Evolutionary conservation across 306 rosid genomes (phyloP), one percentile per base, ranked within the genome.

Genomic region (Ziziphus jujuba): DNA sequence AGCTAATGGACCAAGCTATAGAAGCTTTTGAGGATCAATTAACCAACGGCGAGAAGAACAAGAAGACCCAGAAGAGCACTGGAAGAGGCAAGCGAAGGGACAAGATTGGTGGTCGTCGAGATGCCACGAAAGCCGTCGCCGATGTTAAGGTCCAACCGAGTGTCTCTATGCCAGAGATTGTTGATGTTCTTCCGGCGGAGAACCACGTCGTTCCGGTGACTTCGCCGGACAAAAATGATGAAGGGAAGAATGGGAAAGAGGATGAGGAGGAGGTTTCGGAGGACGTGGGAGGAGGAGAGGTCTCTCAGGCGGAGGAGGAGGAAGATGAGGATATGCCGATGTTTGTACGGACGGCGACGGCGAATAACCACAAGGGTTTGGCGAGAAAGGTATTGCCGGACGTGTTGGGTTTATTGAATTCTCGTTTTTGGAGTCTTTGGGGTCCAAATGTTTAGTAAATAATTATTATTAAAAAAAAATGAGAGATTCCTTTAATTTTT

Each of bases 361-460:
- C 63, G 78, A 72, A 24, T 77, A 76, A 15, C 69, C 75, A 79
- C 77, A 79, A 73, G 79, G 92, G 89, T 47, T 73, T 84, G 72
- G 92, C 85, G 3, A 75, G 92, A 68, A 87, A 84, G 74, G 89
- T 87, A 43, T 78, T 82, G 76, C 92, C 89, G 92, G 89, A 87
- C 81, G 85, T 87, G 81, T 59, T 87, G 74, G 89, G 87, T 28
- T 59, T 87, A 71, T 75, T 87, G 65, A 87, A 84, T 79, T 87
- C 85, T 44, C 92, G 92, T 73, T 79, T 87, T 47, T 87, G 92
- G 92, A 79, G 56, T 72, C 85, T 87, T 84, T 87, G 92, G 92
- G 65, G 87, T 87, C 89, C 92, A 81, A 79, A 77, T 84, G 84
- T 69, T 54, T 74, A 79, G 60, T 63, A 15, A 28, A 43, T 5